Conservation (phyloP, 768 basidiomycete genomes). For the Coprinopsis sp. region DNA sequence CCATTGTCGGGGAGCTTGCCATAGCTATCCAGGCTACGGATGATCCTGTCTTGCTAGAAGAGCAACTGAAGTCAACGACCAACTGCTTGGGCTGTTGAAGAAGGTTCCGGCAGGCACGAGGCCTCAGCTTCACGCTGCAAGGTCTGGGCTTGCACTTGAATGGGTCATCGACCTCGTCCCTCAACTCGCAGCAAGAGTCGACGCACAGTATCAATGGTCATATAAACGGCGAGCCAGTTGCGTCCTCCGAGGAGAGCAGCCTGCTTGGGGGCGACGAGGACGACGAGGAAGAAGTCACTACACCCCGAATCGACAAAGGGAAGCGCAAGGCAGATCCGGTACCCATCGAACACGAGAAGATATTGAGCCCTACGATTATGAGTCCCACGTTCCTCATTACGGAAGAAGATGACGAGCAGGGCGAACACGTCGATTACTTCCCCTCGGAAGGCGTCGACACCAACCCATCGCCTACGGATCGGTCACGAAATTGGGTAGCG, state of each 20-base stretch:
- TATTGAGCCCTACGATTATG: slow-evolving; percentile 77
- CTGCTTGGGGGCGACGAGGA: slow-evolving; percentile 19
- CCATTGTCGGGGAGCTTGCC: slow-evolving; percentile 48
- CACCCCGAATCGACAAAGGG: slow-evolving; percentile 75
- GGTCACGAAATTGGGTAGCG: slow-evolving; percentile 79
- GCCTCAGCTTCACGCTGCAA: slow-evolving; percentile 37
- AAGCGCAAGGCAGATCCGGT: slow-evolving; percentile 69
- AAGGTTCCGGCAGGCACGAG: slow-evolving; percentile 35
- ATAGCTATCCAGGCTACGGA: slow-evolving; percentile 50
- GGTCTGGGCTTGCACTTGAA: slow-evolving; percentile 42
- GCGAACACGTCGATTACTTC: slow-evolving; percentile 28
- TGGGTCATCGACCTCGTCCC: slow-evolving; percentile 17
- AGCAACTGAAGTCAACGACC: slow-evolving; percentile 72
- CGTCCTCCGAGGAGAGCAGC: slow-evolving; percentile 7
- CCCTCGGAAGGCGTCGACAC: slow-evolving; percentile 34
- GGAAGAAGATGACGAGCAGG: slow-evolving; percentile 52
- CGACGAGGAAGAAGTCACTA: slow-evolving; percentile 38
- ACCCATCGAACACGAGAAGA: slow-evolving; percentile 63
- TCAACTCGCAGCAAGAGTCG: slow-evolving; percentile 18
- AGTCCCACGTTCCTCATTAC: slow-evolving; percentile 42
- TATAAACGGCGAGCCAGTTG: slow-evolving; percentile 15
- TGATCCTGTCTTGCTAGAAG: slow-evolving; percentile 59
- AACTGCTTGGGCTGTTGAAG: slow-evolving; percentile 53
- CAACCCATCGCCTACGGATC: slow-evolving; percentile 38
- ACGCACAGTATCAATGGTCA: slow-evolving; percentile 22